phyloP scores from a whole-genome alignment of 352 stramenopile species.

The Phytopythium chamaehyphon region DNA sequence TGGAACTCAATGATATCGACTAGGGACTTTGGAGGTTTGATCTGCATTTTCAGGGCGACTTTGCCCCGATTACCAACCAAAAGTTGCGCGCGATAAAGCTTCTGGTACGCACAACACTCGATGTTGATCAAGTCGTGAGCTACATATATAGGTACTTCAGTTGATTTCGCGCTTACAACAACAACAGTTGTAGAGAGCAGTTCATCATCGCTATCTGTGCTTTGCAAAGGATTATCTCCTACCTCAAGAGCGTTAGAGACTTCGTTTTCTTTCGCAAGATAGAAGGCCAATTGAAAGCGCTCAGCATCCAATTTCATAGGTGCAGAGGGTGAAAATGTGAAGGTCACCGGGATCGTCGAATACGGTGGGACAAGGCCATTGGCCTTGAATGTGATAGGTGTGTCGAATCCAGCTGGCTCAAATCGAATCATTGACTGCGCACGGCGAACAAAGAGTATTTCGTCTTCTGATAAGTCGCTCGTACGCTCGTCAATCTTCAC shows the following conservation, averaged over 20 bases:
- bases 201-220: neutral
- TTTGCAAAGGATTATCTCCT: neutral
- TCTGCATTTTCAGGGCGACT: slow-evolving; percentile 78
- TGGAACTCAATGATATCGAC: slow-evolving; percentile 68
- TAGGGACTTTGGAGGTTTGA: slow-evolving; percentile 66
- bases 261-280: neutral
- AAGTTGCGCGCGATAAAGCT: slow-evolving; percentile 84
- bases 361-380: slow-evolving; percentile 51
- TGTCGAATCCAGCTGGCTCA: slow-evolving; percentile 35
- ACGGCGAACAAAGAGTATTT: slow-evolving; percentile 25
- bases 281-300: slow-evolving; percentile 37
- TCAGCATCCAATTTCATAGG: slow-evolving; percentile 31
- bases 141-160: slow-evolving; percentile 43
- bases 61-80: slow-evolving; percentile 85
- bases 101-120: slow-evolving; percentile 79
- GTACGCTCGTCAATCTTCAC: neutral
- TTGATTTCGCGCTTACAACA: slow-evolving; percentile 22
- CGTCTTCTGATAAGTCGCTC: slow-evolving; percentile 19
- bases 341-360: slow-evolving; percentile 29
- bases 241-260: neutral
- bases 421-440: slow-evolving; percentile 27
- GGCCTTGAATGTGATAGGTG: slow-evolving; percentile 32
- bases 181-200: slow-evolving; percentile 11
- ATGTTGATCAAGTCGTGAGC: slow-evolving; percentile 51
- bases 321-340: slow-evolving; percentile 54